phyloP scores from a whole-genome alignment of 2,329 filamentous ascomycete species.

The Tolypocladium cylindrosporum region DNA sequence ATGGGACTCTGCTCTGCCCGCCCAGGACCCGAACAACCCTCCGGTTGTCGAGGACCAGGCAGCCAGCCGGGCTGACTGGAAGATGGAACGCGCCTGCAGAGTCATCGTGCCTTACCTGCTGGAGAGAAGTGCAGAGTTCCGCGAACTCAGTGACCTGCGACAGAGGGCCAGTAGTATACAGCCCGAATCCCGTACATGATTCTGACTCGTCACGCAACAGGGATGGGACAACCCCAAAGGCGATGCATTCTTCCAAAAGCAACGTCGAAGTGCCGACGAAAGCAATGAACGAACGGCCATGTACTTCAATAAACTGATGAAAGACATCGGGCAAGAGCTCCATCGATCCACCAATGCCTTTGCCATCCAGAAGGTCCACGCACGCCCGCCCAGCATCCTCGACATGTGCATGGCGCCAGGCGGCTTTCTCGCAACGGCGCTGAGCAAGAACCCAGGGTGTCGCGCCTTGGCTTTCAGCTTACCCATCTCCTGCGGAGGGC shows the following conservation, averaged over 20 bases:
- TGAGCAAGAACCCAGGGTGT: slow-evolving; percentile 24
- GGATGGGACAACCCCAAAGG: neutral
- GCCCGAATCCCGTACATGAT: neutral
- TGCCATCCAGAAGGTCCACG: slow-evolving; percentile 4
- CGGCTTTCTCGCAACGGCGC: slow-evolving; percentile 31
- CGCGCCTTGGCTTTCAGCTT: slow-evolving; percentile 28
- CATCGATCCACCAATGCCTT: slow-evolving; percentile 22
- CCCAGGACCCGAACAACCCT: neutral
- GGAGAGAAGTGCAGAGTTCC: neutral
- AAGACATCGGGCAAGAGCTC: slow-evolving; percentile 30
- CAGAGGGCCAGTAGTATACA: neutral
- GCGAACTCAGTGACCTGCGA: neutral
- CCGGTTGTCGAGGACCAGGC: neutral
- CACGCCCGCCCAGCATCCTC: slow-evolving; percentile 21
- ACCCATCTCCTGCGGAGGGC: slow-evolving; percentile 27
- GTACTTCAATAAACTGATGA: slow-evolving; percentile 30
- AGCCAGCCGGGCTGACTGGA: neutral
- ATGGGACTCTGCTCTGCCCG: neutral
- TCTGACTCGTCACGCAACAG: neutral
- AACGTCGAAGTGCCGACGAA: neutral
- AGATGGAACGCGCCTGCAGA: neutral
- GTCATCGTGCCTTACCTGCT: neutral
- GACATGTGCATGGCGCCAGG: slow-evolving; percentile 49
- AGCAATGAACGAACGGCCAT: neutral
- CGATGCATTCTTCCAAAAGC: neutral